These are phyloP conservation scores for Epichloe elymi DNA, from an alignment of 2,329 filamentous ascomycete species.

Conservation along the genomic window DNA sequence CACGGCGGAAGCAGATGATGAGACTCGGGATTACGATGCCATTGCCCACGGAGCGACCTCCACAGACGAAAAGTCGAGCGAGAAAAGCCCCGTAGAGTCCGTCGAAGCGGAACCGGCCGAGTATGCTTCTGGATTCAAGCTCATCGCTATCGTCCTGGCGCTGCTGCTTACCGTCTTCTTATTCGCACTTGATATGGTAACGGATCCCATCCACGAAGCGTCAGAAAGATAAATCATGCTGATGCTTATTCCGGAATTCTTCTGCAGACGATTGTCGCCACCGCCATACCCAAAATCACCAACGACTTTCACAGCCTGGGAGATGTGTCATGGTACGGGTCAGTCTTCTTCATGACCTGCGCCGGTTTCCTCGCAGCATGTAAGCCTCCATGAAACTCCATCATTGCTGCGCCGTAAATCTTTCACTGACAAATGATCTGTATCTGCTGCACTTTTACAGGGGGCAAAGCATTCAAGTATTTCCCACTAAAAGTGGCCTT, in stretches of 20 bases:
- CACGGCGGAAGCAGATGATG: not conserved
- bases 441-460: constrained; percentile 30
- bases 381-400: not conserved
- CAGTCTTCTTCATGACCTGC: constrained; percentile 46
- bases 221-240: not conserved
- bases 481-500: constrained; percentile 37
- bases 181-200: not conserved
- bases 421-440: not conserved
- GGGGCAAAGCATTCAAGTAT: constrained; percentile 40
- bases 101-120: not conserved
- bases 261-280: constrained; percentile 36
- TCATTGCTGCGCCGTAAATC: not conserved
- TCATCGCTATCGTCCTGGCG: not conserved
- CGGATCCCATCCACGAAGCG: not conserved
- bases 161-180: not conserved
- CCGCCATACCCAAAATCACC: constrained; percentile 40
- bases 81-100: not conserved
- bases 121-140: not conserved
- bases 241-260: not conserved
- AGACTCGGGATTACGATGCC: not conserved
- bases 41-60: not conserved
- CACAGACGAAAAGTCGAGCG: not conserved
- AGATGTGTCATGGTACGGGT: constrained; percentile 52
- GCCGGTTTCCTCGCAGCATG: constrained; percentile 22
- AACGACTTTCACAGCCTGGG: constrained; percentile 41